Evolutionary conservation across 805 yeast genomes (phyloP).

Genomic region (Blastobotrys robertii): DNA sequence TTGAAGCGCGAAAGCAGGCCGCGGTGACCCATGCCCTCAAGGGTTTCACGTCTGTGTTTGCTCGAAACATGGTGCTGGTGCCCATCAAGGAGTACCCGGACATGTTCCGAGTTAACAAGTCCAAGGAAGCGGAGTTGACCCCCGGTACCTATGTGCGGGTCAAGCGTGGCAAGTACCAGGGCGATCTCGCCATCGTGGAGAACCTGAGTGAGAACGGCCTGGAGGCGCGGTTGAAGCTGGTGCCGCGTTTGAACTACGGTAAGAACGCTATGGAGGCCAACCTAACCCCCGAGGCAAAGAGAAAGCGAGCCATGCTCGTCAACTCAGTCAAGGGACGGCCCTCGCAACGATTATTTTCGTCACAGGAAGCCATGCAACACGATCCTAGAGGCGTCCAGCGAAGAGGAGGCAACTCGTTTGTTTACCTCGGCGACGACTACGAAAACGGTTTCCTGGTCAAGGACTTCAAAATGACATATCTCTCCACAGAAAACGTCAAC

Average conservation of each 20-base stretch:
- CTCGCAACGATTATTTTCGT: conserved; percentile 76
- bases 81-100: conserved; percentile 96
- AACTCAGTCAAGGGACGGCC: conserved; percentile 57
- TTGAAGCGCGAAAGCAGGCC: conserved; percentile 88
- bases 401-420: conserved; percentile 47
- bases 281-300: conserved; percentile 44
- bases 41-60: conserved; percentile 81
- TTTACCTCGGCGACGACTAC: conserved; percentile 82
- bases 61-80: conserved; percentile 66
- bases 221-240: conserved; percentile 86
- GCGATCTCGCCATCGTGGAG: conserved; percentile 88
- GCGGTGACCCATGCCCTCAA: conserved; percentile 82
- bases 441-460: conserved; percentile 80
- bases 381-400: conserved; percentile 62
- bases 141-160: conserved; percentile 92
- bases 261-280: conserved; percentile 28
- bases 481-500: conserved; percentile 68
- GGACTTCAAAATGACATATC: conserved; percentile 72
- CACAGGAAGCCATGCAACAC: conserved; percentile 76
- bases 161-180: conserved; percentile 83
- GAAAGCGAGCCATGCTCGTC: conserved; percentile 34
- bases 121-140: conserved; percentile 75
- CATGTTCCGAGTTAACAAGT: conserved; percentile 77
- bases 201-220: conserved; percentile 90
- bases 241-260: conserved; percentile 91